Evolutionary conservation across 2,329 filamentous ascomycete species (phyloP), one percentile per base, ranked within the genome.

Genomic region (Coniosporium tulheliwenetii): DNA sequence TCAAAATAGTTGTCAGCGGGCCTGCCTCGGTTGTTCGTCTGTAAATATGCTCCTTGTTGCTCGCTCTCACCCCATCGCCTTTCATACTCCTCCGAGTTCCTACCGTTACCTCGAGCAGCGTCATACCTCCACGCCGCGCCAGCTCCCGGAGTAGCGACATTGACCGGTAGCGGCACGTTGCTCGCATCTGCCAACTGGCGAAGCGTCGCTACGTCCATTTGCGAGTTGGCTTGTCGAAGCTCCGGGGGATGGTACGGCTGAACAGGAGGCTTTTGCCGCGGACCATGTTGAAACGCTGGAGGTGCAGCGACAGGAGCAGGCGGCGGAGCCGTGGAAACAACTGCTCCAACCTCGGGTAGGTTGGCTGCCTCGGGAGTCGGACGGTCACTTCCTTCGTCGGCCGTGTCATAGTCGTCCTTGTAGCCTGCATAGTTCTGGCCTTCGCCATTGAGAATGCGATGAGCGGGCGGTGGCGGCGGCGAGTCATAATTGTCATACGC

Each of bases 141-240:
- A 41, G 59, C 56, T 41, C 58, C 60, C 40, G 61, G 59, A 16
- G 56, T 54, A 35, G 62, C 60, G 37, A 55, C 39, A 8, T 52
- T 52, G n/a, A 43, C 53, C 48, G 44, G 55, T 40, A 50, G 54
- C 54, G 37, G 64, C 55, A 75, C 58, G 15, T 71, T 73, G 41
- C 74, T 75, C 37, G 81, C 81, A 48, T 79, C 81, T 30, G 76
- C 77, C 55, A 96, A 69, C 55, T 95, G 85, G 36, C 79, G 72
- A 37, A 95, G 67, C 1, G 89, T 96, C 1, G 77, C 78, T 49
- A 71, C 74, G 19, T 91, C 94, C 57, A 96, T 78, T 15, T 85
- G 79, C 49, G 81, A 86, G 50, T 85, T 91, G 39, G 83, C 85
- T 47, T 78, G 78, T 46, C 83, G 79, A 51, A 89, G 68, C 54